Conservation (phyloP, 305 asterid species). For the Rubia peregrina region DNA sequence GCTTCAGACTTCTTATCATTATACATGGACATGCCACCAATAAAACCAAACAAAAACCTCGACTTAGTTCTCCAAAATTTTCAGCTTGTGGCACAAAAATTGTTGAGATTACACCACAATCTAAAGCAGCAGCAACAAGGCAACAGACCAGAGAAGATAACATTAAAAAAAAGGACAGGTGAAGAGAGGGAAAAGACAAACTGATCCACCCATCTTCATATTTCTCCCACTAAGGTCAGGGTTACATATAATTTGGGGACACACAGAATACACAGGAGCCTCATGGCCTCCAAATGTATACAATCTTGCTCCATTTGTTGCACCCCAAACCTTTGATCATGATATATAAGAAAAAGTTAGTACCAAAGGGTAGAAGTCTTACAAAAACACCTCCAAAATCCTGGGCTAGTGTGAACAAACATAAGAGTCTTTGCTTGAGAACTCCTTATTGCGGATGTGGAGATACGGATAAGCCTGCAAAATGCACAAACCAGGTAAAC, state of each 20-base stretch:
- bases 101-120: neutral
- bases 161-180: no score
- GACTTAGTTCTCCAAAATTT: no score
- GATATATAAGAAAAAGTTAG: neutral
- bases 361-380: neutral
- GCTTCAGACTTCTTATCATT: no score
- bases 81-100: no score
- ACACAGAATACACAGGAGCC: no score
- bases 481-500: conserved; percentile 12
- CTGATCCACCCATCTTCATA: no score
- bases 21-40: no score
- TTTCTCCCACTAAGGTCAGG: no score
- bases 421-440: conserved; percentile 25
- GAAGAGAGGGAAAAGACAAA: neutral
- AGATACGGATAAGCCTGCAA: conserved; percentile 60
- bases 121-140: neutral
- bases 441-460: conserved; percentile 79
- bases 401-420: no score
- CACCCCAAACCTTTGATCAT: neutral
- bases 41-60: no score
- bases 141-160: neutral
- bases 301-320: neutral
- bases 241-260: no score
- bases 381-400: no score
- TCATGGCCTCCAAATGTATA: conserved; percentile 1